Percentiles rank a stretch among this genome's conserved stretches.
phyloP scores from a whole-genome alignment of 1,284 basidiomycete species.

The Sporisorium reilianum region DNA sequence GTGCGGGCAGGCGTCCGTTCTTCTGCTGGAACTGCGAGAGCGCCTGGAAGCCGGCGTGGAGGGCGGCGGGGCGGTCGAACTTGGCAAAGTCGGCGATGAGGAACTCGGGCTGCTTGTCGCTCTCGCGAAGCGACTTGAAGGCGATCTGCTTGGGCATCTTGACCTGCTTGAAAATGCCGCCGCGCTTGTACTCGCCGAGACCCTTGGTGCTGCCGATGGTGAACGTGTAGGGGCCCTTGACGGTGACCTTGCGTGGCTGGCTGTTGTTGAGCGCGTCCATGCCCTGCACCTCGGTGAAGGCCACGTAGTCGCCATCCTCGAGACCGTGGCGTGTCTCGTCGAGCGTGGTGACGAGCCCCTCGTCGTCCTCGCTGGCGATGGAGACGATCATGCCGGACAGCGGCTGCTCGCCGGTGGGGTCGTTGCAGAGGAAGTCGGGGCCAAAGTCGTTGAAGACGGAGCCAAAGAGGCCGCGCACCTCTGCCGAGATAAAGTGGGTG shows the following conservation, averaged over 20 bases:
- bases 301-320: conserved; percentile 97
- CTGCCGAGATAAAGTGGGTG: conserved; percentile 91
- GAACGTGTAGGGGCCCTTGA: conserved; percentile 77
- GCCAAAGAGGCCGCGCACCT: conserved; percentile 95
- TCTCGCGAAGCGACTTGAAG: conserved; percentile 88
- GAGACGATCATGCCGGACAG: conserved; percentile 95
- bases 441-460: conserved; percentile 97
- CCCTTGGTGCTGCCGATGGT: conserved; percentile 68
- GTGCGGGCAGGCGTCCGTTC: conserved; percentile 80
- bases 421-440: conserved; percentile 90
- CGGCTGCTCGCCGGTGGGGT: conserved; percentile 94
- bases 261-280: conserved; percentile 91
- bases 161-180: conserved; percentile 97
- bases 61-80: conserved; percentile 88
- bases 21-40: conserved; percentile 83
- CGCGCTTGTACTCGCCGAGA: conserved; percentile 81
- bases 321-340: conserved; percentile 98
- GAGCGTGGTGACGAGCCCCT: conserved; percentile 93
- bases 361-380: conserved; percentile 72
- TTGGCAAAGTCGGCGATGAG: conserved; percentile 98
- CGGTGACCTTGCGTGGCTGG: conserved; percentile 89
- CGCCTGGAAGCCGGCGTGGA: conserved; percentile 96
- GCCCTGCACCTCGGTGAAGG: conserved; percentile 96
- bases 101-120: conserved; percentile 83
- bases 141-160: conserved; percentile 96